phyloP scores from a whole-genome alignment of 139 green algal species.

The Chlamydomonas sp. region DNA sequence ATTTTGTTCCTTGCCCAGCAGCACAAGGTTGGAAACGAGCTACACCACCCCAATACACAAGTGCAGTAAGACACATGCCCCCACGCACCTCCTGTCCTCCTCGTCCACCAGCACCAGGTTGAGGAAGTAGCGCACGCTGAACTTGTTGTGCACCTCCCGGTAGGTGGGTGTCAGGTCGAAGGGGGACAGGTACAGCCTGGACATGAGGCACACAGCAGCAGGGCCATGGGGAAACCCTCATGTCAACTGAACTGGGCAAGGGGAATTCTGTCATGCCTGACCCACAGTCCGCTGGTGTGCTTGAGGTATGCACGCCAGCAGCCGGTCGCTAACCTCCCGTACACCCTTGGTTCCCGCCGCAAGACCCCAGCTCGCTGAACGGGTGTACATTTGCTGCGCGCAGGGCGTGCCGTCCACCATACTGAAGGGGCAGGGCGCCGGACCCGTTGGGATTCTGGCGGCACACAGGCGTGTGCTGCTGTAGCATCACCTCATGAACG shows the following conservation, averaged over 20 bases:
- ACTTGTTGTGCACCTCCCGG: slow-evolving; percentile 95
- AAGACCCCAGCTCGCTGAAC: too few species aligned
- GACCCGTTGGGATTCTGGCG: neutral
- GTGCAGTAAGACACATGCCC: neutral
- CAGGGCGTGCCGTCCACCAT: neutral
- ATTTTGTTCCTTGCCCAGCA: too few species aligned
- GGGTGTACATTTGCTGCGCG: too few species aligned
- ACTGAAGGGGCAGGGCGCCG: neutral
- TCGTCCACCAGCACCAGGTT: slow-evolving; percentile 99
- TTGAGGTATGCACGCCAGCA: too few species aligned
- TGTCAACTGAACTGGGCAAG: too few species aligned
- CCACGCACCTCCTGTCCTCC: slow-evolving; percentile 83
- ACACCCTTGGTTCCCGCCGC: too few species aligned
- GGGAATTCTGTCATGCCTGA: too few species aligned
- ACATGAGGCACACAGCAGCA: neutral
- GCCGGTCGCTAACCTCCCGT: too few species aligned
- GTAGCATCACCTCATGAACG: neutral
- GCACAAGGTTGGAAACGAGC: too few species aligned
- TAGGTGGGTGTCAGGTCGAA: slow-evolving; percentile 98
- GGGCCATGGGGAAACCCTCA: neutral
- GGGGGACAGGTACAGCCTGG: slow-evolving; percentile 91
- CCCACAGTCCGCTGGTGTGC: too few species aligned
- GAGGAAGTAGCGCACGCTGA: slow-evolving; percentile 96
- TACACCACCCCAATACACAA: too few species aligned
- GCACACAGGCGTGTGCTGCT: neutral